Base-by-base conservation (phyloP, 1,284 basidiomycete species). In the Cutaneotrichosporon cavernicola region DNA sequence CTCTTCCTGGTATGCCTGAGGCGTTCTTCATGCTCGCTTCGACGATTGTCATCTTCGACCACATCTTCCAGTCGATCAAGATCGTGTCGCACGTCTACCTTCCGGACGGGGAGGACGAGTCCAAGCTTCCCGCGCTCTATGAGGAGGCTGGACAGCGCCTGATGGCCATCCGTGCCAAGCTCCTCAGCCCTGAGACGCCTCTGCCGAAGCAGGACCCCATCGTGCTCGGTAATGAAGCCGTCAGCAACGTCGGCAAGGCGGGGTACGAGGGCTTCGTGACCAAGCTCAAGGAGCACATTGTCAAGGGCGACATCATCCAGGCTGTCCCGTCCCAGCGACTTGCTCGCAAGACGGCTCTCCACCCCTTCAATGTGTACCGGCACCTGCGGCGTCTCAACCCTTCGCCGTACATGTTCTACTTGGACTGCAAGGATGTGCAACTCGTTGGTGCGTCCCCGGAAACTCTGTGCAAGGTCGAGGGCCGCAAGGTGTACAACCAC, bases 371-470 rank as follows among this genome's bases (percentile, higher is more conserved):
- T 82, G 92, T 90, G 14, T 97, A 95, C 79, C 86, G 97, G 30
- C 90, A 93, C 65, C 84, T 99, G 53, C 88, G 97, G 57, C 89
- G 95, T 72, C 86, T 98, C 67, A 99, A 99, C 76, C 97, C 97
- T 0, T 95, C 91, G 62, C 97, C 97, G 6, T 99, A 99, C 82
- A 99, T 97, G 96, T 99, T 97, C 82, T 99, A 96, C 79, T 81
- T 99, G 69, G 92, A 99, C 73, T 95, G 92, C 72, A 91, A 92
- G 9, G 92, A 92, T 64, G 80, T 93, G 11, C 93, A 98, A 79
- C 84, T 99, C 38, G 94, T 99, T 16, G 97, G 97, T 11, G 97
- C 97, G 0, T 96, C 92, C 71, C 97, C 97, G 0, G 97, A 99
- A 81, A 98, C 96, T 18, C 83, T 99, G 14, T 99, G 97, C 83